Evolutionary conservation across 2,329 filamentous ascomycete genomes (phyloP).

Genomic region (Fusarium gaditjirri): DNA sequence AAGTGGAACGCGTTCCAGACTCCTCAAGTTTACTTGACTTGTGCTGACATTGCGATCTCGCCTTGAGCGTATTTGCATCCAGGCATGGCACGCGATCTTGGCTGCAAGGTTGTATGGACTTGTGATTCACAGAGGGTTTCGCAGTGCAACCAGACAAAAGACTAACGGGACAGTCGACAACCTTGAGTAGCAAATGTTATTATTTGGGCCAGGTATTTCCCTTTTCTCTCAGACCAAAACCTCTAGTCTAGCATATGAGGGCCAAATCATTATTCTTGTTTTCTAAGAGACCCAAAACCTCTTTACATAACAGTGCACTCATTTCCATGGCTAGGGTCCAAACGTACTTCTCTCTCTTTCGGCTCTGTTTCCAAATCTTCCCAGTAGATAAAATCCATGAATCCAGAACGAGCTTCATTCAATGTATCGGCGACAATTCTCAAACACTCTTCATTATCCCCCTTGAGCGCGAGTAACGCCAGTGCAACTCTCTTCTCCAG

Average conservation of each 20-base stretch:
- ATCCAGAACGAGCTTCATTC: background rate
- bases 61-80: background rate
- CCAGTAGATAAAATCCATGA: slow-evolving; percentile 33
- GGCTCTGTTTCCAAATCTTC: background rate
- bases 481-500: background rate
- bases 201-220: background rate
- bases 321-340: background rate
- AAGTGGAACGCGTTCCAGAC: slow-evolving; percentile 67
- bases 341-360: background rate
- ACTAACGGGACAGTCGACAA: too few species aligned
- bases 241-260: background rate
- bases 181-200: fast-evolving
- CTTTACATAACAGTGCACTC: background rate
- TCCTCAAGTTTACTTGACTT: slow-evolving; percentile 63
- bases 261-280: background rate
- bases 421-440: slow-evolving; percentile 8
- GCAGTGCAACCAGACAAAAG: background rate
- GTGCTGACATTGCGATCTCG: slow-evolving; percentile 62
- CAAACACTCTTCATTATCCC: slow-evolving; percentile 18
- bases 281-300: fast-evolving
- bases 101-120: fast-evolving
- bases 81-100: too few species aligned
- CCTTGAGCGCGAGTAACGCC: slow-evolving; percentile 1
- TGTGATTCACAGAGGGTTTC: fast-evolving
- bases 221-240: background rate